These are phyloP conservation scores for Aphanomyces cochlioides DNA, from an alignment of 352 stramenopile species.

Conservation along the genomic window DNA sequence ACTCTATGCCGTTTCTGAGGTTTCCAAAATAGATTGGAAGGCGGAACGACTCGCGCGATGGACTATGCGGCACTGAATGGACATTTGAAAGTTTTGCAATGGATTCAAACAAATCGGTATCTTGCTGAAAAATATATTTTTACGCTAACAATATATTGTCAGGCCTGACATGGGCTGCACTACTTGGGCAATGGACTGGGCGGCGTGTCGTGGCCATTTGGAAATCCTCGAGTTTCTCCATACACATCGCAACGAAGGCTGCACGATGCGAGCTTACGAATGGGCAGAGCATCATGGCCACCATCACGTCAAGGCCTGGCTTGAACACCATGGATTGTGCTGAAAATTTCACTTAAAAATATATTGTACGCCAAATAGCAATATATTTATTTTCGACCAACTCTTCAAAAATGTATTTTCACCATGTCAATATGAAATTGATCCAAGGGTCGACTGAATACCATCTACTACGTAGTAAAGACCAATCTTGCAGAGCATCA, in stretches of 20 bases:
- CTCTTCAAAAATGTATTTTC: too few species aligned
- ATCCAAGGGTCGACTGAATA: too few species aligned
- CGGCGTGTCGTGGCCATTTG: constrained; percentile 31
- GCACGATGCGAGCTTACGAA: constrained; percentile 28
- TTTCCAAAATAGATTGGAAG: constrained; percentile 1
- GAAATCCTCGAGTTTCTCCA: constrained; percentile 33
- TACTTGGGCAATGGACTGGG: constrained; percentile 34
- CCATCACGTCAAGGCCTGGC: constrained; percentile 26
- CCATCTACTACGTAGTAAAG: too few species aligned
- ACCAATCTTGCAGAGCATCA: too few species aligned
- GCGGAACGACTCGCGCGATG: background rate
- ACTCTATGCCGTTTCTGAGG: background rate
- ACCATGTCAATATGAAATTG: too few species aligned
- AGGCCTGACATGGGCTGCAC: constrained; percentile 27
- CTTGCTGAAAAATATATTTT: constrained; percentile 23
- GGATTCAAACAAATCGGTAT: constrained; percentile 30
- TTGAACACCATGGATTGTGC: constrained; percentile 3
- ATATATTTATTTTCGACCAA: too few species aligned
- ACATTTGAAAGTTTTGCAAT: constrained; percentile 33
- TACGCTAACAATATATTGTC: constrained; percentile 19
- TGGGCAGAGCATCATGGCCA: constrained; percentile 8
- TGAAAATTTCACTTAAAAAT: too few species aligned
- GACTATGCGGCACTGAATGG: constrained; percentile 16
- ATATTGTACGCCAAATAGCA: too few species aligned
- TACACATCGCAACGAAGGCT: constrained; percentile 29